Conservation (phyloP, 169 alveolate species). For the Eimeria zaria region DNA sequence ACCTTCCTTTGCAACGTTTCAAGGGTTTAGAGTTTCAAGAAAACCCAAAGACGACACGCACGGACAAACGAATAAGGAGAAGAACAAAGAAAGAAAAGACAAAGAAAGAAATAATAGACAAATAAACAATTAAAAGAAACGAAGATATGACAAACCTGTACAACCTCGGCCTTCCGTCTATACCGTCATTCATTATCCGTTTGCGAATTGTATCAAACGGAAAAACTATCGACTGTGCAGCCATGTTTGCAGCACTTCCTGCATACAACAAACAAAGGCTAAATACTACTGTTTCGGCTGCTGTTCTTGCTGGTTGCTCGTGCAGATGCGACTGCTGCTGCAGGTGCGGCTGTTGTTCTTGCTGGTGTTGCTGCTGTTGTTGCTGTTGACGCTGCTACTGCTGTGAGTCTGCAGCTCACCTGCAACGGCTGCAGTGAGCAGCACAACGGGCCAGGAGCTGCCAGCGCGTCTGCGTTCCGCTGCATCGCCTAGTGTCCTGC, state of each 20-base stretch:
- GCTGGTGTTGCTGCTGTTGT: not conserved
- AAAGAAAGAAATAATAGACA: not conserved
- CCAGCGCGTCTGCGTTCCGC: constrained; percentile 32
- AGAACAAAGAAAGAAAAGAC: not conserved
- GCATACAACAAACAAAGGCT: not conserved
- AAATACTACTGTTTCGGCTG: not conserved
- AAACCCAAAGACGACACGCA: no score
- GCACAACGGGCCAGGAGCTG: constrained; percentile 57
- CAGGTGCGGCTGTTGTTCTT: not conserved
- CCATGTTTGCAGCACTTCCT: constrained; percentile 87
- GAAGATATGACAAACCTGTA: constrained; percentile 84
- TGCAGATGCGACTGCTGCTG: constrained; percentile 6
- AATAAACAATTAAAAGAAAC: not conserved
- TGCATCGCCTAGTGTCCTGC: constrained; percentile 57
- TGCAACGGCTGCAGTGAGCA: constrained; percentile 52
- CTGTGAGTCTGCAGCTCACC: not conserved
- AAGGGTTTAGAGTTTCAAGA: no score
- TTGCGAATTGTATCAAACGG: constrained; percentile 94
- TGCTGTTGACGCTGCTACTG: constrained; percentile 12
- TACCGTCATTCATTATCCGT: constrained; percentile 94
- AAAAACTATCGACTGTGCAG: constrained; percentile 87
- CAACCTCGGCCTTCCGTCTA: constrained; percentile 89
- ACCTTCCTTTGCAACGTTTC: not conserved
- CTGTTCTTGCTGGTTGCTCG: not conserved
- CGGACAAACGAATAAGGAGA: not conserved